Evolutionary conservation across 805 yeast species (phyloP).

Genomic region (Yamadazyma paraphyllophila): DNA sequence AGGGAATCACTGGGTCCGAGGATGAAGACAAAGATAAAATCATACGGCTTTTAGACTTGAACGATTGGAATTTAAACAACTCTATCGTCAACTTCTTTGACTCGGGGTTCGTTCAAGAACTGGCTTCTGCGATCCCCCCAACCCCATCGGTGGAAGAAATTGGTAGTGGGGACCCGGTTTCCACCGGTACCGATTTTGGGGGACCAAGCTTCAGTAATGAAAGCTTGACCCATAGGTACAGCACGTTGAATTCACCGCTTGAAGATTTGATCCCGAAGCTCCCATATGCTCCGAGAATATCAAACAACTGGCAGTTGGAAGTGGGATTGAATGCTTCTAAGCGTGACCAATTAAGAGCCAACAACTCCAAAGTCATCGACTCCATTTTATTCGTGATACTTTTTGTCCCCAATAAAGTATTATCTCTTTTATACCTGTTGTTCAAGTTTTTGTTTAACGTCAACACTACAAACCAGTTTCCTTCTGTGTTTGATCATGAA

Average conservation of each 20-base stretch:
- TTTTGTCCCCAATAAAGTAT: constrained; percentile 10
- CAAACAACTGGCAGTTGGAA: constrained; percentile 42
- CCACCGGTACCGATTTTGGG: constrained; percentile 3
- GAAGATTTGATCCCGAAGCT: constrained; percentile 31
- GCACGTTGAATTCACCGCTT: constrained; percentile 6
- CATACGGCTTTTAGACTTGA: constrained; percentile 44
- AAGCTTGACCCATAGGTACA: constrained; percentile 9
- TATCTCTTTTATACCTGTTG: constrained; percentile 6
- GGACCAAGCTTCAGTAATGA: not conserved
- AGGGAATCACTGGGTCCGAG: constrained; percentile 19
- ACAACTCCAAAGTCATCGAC: constrained; percentile 3
- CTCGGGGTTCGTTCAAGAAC: constrained; percentile 25
- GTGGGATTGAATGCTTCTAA: constrained; percentile 36
- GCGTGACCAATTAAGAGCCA: constrained; percentile 2
- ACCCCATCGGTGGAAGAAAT: constrained; percentile 2
- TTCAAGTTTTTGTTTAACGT: constrained; percentile 9
- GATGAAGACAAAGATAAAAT: constrained; percentile 43
- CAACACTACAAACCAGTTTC: constrained; percentile 17
- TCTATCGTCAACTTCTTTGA: constrained; percentile 65
- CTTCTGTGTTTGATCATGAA: constrained; percentile 27
- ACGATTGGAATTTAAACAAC: constrained; percentile 60
- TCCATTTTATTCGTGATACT: constrained; percentile 12
- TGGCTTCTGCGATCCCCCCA: not conserved
- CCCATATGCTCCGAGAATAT: constrained; percentile 40
- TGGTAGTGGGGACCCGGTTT: too few relatives aligned